Evolutionary conservation across 208 protist genomes (phyloP).

Genomic region (Naegleria lovaniensis): DNA sequence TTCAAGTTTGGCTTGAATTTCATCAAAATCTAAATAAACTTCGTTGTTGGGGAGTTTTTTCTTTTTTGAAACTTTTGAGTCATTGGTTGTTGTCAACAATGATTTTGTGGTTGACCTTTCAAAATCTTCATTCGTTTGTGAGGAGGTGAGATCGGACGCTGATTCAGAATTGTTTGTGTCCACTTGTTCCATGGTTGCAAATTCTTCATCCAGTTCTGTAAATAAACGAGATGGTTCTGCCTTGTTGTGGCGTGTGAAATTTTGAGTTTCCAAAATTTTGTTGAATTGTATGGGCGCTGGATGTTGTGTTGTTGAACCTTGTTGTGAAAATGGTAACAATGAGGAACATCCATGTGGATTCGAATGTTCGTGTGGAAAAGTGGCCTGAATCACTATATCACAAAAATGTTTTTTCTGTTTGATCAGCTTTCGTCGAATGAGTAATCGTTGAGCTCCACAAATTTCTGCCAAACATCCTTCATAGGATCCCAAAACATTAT

Average conservation of each 20-base stretch:
- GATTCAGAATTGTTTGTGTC: background rate
- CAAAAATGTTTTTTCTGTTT: slow-evolving; percentile 12
- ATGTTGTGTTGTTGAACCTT: too few species aligned
- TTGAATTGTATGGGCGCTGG: too few species aligned
- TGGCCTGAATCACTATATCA: background rate
- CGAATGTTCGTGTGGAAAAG: background rate
- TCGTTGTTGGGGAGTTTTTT: background rate
- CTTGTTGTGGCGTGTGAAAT: too few species aligned
- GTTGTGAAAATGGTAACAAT: too few species aligned
- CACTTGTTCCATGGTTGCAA: background rate
- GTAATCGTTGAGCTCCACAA: background rate
- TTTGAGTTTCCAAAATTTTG: too few species aligned
- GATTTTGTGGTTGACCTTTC: too few species aligned
- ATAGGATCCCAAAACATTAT: background rate
- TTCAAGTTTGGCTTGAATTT: background rate
- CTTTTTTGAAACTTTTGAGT: background rate
- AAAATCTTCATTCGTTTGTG: background rate
- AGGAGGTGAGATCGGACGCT: background rate
- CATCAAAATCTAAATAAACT: background rate
- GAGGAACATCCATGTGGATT: too few species aligned
- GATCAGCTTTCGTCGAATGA: background rate
- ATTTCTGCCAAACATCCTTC: background rate
- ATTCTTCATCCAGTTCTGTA: background rate
- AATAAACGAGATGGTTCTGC: background rate
- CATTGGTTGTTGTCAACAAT: background rate